These are phyloP conservation scores for Amesomyces nigricolor DNA, from an alignment of 2,329 filamentous ascomycete genomes.

Conservation along the genomic window DNA sequence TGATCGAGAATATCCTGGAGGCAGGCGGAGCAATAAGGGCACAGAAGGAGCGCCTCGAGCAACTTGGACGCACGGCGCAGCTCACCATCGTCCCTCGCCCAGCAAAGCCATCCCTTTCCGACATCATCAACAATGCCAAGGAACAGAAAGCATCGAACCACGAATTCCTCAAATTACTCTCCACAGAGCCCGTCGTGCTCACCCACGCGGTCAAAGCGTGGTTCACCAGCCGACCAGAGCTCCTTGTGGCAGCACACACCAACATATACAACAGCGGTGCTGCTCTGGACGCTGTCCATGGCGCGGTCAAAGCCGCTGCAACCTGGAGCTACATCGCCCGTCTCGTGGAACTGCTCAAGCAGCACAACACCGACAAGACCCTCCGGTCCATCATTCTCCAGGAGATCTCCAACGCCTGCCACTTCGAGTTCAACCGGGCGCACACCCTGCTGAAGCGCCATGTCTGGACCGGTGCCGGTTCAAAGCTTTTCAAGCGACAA, in stretches of 20 bases:
- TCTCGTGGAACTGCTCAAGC: conserved; percentile 34
- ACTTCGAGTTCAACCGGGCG: conserved; percentile 38
- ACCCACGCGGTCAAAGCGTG: conserved; percentile 32
- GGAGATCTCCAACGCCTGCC: conserved; percentile 41
- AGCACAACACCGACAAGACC: conserved; percentile 25
- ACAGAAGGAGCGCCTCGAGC: conserved; percentile 11
- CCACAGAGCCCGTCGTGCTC: conserved; percentile 31
- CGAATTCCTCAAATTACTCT: conserved; percentile 34
- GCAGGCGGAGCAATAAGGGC: conserved; percentile 30
- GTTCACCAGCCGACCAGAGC: conserved; percentile 38
- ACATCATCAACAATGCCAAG: conserved; percentile 29
- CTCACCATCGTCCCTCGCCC: background rate
- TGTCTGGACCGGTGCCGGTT: conserved; percentile 32
- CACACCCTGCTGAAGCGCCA: conserved; percentile 38
- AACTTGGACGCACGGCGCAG: no score
- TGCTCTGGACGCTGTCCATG: conserved; percentile 39
- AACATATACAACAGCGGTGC: conserved; percentile 39
- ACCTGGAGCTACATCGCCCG: conserved; percentile 38
- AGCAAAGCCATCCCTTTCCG: conserved; percentile 30
- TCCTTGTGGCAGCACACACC: conserved; percentile 36
- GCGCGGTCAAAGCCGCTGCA: conserved; percentile 31
- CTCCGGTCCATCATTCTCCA: conserved; percentile 36
- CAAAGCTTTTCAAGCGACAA: conserved; percentile 39
- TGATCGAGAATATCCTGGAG: conserved; percentile 40
- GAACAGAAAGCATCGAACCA: conserved; percentile 33